phyloP scores from a whole-genome alignment of 225 moss, liverwort and hornwort genomes.

The Lunularia cruciata region DNA sequence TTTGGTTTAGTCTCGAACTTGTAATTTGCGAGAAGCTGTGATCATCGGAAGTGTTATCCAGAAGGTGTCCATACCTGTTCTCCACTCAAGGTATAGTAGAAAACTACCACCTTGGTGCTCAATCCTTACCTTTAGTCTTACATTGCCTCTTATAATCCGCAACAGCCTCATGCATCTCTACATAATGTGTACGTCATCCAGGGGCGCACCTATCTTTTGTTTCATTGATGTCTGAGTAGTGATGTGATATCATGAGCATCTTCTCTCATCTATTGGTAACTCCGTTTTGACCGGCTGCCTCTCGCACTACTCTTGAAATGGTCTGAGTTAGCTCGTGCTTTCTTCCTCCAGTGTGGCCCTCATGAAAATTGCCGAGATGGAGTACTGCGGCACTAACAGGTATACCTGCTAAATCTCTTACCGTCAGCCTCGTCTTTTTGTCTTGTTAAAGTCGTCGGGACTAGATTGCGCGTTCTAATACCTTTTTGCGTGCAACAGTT shows the following conservation, averaged over 20 bases:
- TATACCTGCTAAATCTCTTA: conserved; percentile 16
- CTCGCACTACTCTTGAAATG: no score
- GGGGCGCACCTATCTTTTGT: no score
- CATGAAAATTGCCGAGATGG: conserved; percentile 84
- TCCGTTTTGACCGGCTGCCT: no score
- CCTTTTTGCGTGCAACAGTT: conserved; percentile 46
- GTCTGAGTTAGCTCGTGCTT: no score
- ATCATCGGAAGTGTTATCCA: conserved; percentile 94
- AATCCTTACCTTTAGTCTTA: no score
- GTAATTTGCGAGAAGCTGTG: conserved; percentile 92
- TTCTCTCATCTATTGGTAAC: no score
- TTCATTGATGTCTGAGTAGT: no score
- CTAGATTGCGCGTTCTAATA: background rate
- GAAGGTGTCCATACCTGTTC: conserved; percentile 88
- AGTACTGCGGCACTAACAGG: conserved; percentile 91
- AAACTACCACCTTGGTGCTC: no score
- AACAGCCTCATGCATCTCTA: no score
- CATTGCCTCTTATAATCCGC: no score
- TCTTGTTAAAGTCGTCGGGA: background rate
- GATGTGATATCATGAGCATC: no score
- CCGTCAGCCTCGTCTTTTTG: background rate
- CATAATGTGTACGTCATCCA: no score
- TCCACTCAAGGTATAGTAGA: conserved; percentile 87
- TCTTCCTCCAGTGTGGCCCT: conserved; percentile 67
- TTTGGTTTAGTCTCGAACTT: conserved; percentile 67